Evolutionary conservation across 345 rosid genomes (phyloP), one percentile per base, ranked within the genome.

Genomic region (Citrus australasica): DNA sequence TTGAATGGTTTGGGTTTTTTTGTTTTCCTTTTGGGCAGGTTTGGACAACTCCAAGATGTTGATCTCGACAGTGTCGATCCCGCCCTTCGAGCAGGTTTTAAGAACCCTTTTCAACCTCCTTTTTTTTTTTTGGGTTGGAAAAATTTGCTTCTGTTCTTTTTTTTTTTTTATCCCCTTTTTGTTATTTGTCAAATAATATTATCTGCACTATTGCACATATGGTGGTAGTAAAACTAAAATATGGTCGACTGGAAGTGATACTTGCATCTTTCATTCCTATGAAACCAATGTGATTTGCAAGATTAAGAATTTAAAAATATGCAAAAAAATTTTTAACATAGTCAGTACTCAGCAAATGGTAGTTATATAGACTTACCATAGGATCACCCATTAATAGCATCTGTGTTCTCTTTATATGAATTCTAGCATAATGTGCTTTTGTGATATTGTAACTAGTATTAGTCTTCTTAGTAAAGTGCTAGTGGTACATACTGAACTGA

Each of bases 21-120:
- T 7, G 2, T 73, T 25, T 73, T 28, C 14, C 25, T 75, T 75
- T 58, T 48, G 75, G 81, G 79, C 83, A 94, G 98, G 98, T 93
- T 94, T 84, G 98, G 98, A 40, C 95, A 94, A 83, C 97, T 94
- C 83, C 98, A 92, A 85, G 90, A 87, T 69, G 93, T 89, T 82
- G 95, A 94, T 80, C 92, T 94, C 42, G 83, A 74, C 75, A 86
- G 87, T 79, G 89, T 94, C 5, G 93, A 94, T 79, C 97, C 97
- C 4, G 88, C 98, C 14, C 63, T 94, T 63, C 82, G 96, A 92
- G 96, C 97, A 87, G 97, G 96, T 94, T 66, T 80, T 46, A 76
- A 10, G 51, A 76, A 66, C 1, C 35, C 71, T 10, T 40, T 40
- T 9, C 13, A 9, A 40, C 46, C 10, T 2, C 46, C 4, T 59